These are phyloP conservation scores for Ilyonectria sp. DNA, from an alignment of 2,329 filamentous ascomycete species.

Conservation along the genomic window DNA sequence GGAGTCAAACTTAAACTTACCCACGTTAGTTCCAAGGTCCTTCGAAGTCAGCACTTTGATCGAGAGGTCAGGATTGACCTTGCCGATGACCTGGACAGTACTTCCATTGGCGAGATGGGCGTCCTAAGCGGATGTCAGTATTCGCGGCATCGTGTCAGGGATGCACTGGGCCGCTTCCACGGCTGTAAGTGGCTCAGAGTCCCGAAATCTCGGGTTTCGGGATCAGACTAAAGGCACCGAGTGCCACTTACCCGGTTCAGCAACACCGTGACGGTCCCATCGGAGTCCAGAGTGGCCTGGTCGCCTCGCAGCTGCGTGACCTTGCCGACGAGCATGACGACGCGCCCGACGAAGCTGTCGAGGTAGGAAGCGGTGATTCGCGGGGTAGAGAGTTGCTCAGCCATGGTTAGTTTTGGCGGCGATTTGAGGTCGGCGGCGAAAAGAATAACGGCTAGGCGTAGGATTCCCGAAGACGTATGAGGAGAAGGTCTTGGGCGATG, in stretches of 20 bases:
- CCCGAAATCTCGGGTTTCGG: neutral
- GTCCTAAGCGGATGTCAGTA: constrained; percentile 66
- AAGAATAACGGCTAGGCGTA: neutral
- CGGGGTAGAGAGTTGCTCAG: constrained; percentile 77
- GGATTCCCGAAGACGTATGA: rapidly evolving
- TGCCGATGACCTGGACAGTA: constrained; percentile 83
- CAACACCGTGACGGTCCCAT: constrained; percentile 81
- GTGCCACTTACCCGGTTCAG: constrained; percentile 76
- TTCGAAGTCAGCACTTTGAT: constrained; percentile 79
- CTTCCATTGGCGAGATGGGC: constrained; percentile 79
- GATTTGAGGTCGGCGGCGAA: neutral
- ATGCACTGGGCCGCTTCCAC: neutral
- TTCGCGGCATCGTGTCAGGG: neutral
- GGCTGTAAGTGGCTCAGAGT: no score
- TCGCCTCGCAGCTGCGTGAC: constrained; percentile 88
- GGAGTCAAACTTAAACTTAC: constrained; percentile 63
- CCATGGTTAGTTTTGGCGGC: constrained; percentile 66
- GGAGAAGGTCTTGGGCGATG: no score
- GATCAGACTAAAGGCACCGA: neutral
- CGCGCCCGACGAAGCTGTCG: constrained; percentile 79
- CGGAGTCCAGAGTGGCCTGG: constrained; percentile 84
- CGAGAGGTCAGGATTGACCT: constrained; percentile 81
- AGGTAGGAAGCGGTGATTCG: constrained; percentile 88
- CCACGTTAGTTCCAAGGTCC: constrained; percentile 78
- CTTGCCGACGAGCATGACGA: constrained; percentile 89